Evolutionary conservation across 495 filamentous ascomycete species (phyloP), one percentile per base, ranked within the genome.

Genomic region (Staphylotrichum longicolle): DNA sequence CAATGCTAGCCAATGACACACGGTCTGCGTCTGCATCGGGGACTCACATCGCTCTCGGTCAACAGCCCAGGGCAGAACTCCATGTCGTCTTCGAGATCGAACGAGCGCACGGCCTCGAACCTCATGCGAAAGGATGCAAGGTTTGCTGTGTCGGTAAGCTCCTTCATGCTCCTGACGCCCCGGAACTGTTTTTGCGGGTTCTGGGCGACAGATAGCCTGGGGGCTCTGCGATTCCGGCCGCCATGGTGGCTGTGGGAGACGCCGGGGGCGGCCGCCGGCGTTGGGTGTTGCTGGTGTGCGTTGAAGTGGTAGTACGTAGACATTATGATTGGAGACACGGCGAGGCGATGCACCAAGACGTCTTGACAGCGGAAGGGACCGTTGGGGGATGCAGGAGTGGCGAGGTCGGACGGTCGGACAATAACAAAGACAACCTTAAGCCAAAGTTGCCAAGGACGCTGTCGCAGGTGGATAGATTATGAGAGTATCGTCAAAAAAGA

Each of bases 11-110:
- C 57, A 57, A 63, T 63, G 50, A 50, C 40, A 42, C 42, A 8
- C 14, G 30, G 35, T 20, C 15, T 50, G 30, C 11, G 40, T 11
- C 39, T 11, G 33, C 44, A 55, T 50, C 60, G 63, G 44, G 41
- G 66, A 89, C 92, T 83, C 86, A 96, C 93, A 85, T 98, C 94
- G 76, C 87, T 92, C 73, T 98, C 93, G 32, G 93, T 96, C 79
- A 97, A 81, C 65, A 98, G 83, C 66, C 87, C 86, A 4, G 94
- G 94, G 72, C 94, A 97, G 76, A 98, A 98, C 73, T 96, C 88
- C 77, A 97, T 80, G 73, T 98, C 94, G 71, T 98, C 94, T 67
- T 97, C 93, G 66, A 99, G 80, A 66, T 99, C 94, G 71, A 99
- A 99, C 30, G 93, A 96, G 57, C 91, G 87, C 48, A 88, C 91